Evolutionary conservation across 345 rosid genomes (phyloP).

Genomic region (Brassica incana): DNA sequence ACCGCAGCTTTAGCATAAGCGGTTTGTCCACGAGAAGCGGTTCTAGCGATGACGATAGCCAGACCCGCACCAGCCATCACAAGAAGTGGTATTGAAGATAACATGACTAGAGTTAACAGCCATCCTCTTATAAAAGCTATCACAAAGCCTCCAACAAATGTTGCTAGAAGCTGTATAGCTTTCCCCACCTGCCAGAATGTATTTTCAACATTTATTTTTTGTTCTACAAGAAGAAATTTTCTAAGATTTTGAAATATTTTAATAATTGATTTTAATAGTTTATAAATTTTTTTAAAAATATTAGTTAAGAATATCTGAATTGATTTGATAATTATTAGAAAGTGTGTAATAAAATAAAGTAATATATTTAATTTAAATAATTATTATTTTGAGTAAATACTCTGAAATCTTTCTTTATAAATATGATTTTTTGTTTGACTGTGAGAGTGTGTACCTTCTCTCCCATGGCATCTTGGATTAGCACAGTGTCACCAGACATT

Average conservation of each 20-base stretch:
- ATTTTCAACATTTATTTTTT: not conserved
- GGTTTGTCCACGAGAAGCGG: slow-evolving; percentile 62
- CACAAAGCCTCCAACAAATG: slow-evolving; percentile 77
- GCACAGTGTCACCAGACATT: slow-evolving; percentile 96
- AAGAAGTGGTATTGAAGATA: slow-evolving; percentile 65
- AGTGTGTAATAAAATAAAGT: too few relatives aligned
- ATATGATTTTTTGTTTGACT: not conserved
- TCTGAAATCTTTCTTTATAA: not conserved
- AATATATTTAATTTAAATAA: too few relatives aligned
- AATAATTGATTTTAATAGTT: too few relatives aligned
- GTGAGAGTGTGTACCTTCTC: slow-evolving; percentile 56
- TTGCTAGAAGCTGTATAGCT: slow-evolving; percentile 64
- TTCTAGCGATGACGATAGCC: slow-evolving; percentile 54
- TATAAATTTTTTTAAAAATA: too few relatives aligned
- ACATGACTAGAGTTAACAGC: slow-evolving; percentile 81
- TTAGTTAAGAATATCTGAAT: not conserved
- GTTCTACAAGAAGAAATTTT: not conserved
- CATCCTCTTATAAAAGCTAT: slow-evolving; percentile 79
- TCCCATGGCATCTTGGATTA: slow-evolving; percentile 95
- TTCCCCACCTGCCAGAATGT: slow-evolving; percentile 70
- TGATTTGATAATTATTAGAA: not conserved
- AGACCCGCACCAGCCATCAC: slow-evolving; percentile 61
- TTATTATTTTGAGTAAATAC: not conserved
- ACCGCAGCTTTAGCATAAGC: slow-evolving; percentile 77
- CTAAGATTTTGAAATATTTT: too few relatives aligned